A percentile compares a stretch with the other conserved stretches of the same genome.
phyloP scores from a whole-genome alignment of 495 filamentous ascomycete genomes.

The Penicillium odoratum region DNA sequence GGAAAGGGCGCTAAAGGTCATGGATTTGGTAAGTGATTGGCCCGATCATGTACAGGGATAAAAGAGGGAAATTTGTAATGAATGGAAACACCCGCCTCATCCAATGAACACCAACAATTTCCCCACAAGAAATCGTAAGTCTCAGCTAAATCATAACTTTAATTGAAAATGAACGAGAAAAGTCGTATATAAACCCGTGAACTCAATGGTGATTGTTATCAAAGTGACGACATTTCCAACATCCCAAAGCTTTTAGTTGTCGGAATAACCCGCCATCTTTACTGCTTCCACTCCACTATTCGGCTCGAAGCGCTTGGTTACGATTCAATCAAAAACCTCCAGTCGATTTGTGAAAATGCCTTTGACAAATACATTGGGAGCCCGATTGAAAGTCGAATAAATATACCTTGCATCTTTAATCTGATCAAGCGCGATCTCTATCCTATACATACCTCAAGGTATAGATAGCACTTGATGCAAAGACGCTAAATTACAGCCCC shows the following conservation, averaged over 20 bases:
- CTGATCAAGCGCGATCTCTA: too few relatives aligned
- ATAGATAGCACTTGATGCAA: too few relatives aligned
- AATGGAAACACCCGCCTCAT: background rate
- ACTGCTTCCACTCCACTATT: conserved; percentile 5
- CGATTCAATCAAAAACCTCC: background rate
- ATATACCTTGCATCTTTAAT: too few relatives aligned
- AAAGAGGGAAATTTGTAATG: background rate
- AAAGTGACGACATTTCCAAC: background rate
- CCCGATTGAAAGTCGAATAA: too few relatives aligned
- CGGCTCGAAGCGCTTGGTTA: conserved; percentile 18
- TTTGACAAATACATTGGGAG: too few relatives aligned
- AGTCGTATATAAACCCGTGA: too few relatives aligned
- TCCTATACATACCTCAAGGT: too few relatives aligned
- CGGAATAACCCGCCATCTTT: conserved; percentile 5
- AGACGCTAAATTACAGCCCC: too few relatives aligned
- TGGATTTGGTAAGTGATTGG: background rate
- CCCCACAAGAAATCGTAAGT: background rate
- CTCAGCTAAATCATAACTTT: background rate
- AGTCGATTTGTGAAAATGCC: background rate
- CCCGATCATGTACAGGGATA: background rate
- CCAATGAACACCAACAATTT: background rate
- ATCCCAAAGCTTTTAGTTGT: background rate
- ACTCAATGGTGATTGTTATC: too few relatives aligned
- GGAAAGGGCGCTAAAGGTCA: background rate
- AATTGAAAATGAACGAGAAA: background rate